Percentiles rank a stretch among this genome's conserved stretches.
Conservation (phyloP, 305 asterid species). For the Fraxinus xanthoxyloides region DNA sequence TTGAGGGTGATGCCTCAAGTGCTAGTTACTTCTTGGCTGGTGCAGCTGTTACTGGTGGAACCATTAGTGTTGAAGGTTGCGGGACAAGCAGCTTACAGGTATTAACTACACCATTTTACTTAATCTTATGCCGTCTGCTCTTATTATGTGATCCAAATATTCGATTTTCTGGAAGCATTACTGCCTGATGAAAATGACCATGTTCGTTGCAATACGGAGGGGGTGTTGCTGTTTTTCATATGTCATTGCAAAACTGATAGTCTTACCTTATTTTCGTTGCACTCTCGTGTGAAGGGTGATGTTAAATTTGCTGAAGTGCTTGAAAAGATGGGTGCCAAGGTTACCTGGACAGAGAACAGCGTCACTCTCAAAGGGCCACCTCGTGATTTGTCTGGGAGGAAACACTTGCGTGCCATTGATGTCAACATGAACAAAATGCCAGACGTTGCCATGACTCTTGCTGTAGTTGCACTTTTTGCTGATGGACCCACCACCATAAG, state of each 20-base stretch:
- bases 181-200: background rate
- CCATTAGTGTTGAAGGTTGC: slow-evolving; percentile 95
- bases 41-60: slow-evolving; percentile 97
- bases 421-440: slow-evolving; percentile 99
- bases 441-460: slow-evolving; percentile 99
- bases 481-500: slow-evolving; percentile 94
- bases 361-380: slow-evolving; percentile 92
- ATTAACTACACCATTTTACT: slow-evolving; percentile 5
- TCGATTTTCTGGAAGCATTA: background rate
- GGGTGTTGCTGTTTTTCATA: background rate
- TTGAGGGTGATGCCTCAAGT: slow-evolving; percentile 99
- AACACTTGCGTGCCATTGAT: slow-evolving; percentile 72
- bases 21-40: slow-evolving; percentile 99
- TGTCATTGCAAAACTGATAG: background rate
- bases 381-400: slow-evolving; percentile 56
- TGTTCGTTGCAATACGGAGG: background rate
- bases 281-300: slow-evolving; percentile 62
- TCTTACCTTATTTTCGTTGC: background rate
- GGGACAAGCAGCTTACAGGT: slow-evolving; percentile 99
- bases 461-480: slow-evolving; percentile 95
- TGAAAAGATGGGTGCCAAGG: slow-evolving; percentile 94
- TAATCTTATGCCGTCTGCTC: background rate
- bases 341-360: slow-evolving; percentile 91
- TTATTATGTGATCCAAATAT: background rate
- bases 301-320: slow-evolving; percentile 98